Base-by-base conservation (phyloP, 306 rosid species). In the Cucumis hystrix region DNA sequence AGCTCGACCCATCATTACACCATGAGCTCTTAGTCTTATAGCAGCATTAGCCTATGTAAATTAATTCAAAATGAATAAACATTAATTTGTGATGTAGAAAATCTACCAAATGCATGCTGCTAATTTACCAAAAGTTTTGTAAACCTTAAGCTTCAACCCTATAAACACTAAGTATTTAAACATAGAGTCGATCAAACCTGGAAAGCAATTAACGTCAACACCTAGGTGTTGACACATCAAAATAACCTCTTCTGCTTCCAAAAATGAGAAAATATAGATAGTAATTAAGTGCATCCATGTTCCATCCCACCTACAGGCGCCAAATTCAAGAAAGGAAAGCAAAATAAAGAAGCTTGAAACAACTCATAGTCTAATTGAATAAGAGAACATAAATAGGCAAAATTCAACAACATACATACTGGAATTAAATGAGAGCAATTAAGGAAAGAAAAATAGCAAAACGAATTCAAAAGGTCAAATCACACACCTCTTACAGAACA, bases 1-100 rank as follows among this genome's bases (percentile, higher is more conserved):
- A 79, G 98, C 91, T 8, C 98, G 97, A 33, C 98, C 98, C 85
- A 95, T 76, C 98, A 95, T 95, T 66, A 92, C 98, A 85, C 98
- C 98, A 89, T 92, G 98, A 33, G 97, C 97, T 77, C 98, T 96
- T 14, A 82, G 85, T 57, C 80, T 88, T 77, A 84, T 88, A 85
- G 98, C 98, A 77, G 87, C 89, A 75, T 89, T 90, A 80, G 77
- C 89, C 98, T 95, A 76, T 77, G 65, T 80, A 47, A 83, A 13
- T 47, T 59, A 43, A 47, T 65, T 63, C 66, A 49, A 80, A 41
- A 64, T n/a, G 41, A 63, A 61, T 78, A 49, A 35, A 61, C 54
- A 73, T 33, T 70, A 64, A 80, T 73, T 1, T 10, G 4, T n/a
- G 35, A 41, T 39, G 35, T 41, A 40, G 43, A 5, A 40, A 4